Evolutionary conservation across 768 basidiomycete species (phyloP).

Genomic region (Suillus clintonianus): DNA sequence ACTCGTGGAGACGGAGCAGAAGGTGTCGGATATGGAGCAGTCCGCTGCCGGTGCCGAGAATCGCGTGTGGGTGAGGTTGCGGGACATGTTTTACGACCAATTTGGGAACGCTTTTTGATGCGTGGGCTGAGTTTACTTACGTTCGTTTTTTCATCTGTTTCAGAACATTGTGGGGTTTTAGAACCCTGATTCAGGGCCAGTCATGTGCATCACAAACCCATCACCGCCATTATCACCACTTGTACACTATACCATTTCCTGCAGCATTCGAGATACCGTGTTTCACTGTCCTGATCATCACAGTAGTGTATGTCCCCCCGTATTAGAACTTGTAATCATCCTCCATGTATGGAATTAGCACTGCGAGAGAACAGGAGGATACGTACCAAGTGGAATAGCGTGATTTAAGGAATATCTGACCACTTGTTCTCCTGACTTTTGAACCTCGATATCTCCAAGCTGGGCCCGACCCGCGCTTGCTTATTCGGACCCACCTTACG

Average conservation of each 20-base stretch:
- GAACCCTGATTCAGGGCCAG: background rate
- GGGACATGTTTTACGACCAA: constrained; percentile 30
- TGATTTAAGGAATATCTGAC: background rate
- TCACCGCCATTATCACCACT: background rate
- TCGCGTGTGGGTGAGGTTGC: constrained; percentile 29
- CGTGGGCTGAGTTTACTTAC: background rate
- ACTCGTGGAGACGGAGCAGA: constrained; percentile 23
- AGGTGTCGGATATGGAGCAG: constrained; percentile 16
- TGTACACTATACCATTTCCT: background rate
- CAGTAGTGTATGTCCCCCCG: background rate
- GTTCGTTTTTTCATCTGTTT: background rate
- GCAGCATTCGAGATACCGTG: constrained; percentile 3
- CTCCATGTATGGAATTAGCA: background rate
- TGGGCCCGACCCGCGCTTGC: background rate
- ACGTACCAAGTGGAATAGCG: background rate
- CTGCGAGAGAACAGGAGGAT: background rate
- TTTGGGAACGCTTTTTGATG: constrained; percentile 11
- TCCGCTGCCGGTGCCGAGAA: constrained; percentile 17
- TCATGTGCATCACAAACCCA: background rate
- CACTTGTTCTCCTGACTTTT: background rate
- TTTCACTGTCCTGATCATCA: background rate
- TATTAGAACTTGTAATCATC: background rate
- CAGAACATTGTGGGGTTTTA: constrained; percentile 1
- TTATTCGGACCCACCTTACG: background rate
- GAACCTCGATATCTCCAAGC: background rate